Base-by-base conservation (phyloP, 192 early-diverging fungal species). In the Coemansia sp. region DNA sequence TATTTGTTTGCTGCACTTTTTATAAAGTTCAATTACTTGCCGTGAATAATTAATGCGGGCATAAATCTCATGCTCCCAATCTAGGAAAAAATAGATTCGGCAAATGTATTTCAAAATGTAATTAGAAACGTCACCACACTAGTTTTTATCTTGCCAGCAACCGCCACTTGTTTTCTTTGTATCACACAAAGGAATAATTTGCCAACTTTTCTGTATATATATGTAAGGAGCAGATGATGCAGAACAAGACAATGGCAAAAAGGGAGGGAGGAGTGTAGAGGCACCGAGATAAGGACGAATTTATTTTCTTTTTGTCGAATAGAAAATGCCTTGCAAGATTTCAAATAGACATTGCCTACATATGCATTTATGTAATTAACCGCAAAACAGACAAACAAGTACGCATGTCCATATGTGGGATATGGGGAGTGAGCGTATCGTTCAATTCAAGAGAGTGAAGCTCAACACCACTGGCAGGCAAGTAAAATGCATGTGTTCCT, bases 291-390 rank as follows among this genome's bases (percentile, higher is more conserved):
- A 55, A 25, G 29, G 15, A 35, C 32, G 41, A 45, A 45, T 45
- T 45, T 45, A 35, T 35, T 35, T 35, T 35, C 32, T 35, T 45
- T 45, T 45, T 45, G 41, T 45, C 41, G 41, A 45, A 45, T 45
- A n/a, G 14, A 45, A 45, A 45, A 14, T n/a, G 15, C 41, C 53
- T 19, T 17, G 53, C 24, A 29, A 55, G n/a, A 55, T 32, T 19
- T 22, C 53, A 24, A 55, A 55, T 55, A 32, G 29, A 55, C 25
- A 55, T 55, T 29, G 41, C 24, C 22, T 61, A 57, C 56, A 57
- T 57, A 38, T 57, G 38, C 56, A 35, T 61, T 35, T 32, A 61
- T 61, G 60, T 50, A 61, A 61, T 55, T 53, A 53, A 53, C 51
- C 51, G 51, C 15, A 25, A 10, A 53, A 24, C 37, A 47, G 9